phyloP scores from a whole-genome alignment of 495 filamentous ascomycete species.

The Opeltia flavorubescens region DNA sequence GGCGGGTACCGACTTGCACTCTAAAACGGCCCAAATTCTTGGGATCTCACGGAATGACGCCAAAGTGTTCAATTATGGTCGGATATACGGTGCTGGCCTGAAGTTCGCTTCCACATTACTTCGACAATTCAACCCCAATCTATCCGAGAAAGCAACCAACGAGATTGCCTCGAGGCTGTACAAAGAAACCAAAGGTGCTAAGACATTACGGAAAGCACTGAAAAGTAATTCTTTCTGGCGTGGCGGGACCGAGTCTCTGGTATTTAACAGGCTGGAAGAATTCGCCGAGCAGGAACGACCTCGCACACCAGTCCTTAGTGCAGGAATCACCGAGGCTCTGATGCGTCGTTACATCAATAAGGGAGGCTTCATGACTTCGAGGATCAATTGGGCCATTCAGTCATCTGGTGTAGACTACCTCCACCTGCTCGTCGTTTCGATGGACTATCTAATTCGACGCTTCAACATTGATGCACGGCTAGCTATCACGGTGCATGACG shows the following conservation, averaged over 20 bases:
- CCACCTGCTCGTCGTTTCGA: constrained; percentile 80
- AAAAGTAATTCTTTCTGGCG: constrained; percentile 78
- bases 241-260: constrained; percentile 89
- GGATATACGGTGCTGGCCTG: constrained; percentile 91
- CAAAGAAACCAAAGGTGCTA: constrained; percentile 73
- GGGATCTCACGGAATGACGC: constrained; percentile 90
- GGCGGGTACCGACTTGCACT: constrained; percentile 88
- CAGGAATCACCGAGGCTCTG: constrained; percentile 91
- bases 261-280: constrained; percentile 95
- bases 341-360: constrained; percentile 77
- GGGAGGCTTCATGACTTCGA: constrained; percentile 84
- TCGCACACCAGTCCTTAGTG: constrained; percentile 84
- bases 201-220: constrained; percentile 53
- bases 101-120: constrained; percentile 86
- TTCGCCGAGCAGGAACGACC: constrained; percentile 91
- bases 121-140: constrained; percentile 76
- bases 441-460: constrained; percentile 85
- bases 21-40: constrained; percentile 78
- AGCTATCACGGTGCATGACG: constrained; percentile 91
- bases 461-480: constrained; percentile 76
- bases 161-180: constrained; percentile 71
- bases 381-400: constrained; percentile 99
- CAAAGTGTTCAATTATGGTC: constrained; percentile 97
- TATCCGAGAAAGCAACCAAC: constrained; percentile 63
- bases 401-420: constrained; percentile 96